Base-by-base conservation (phyloP, 306 rosid genomes). In the Vicia faba region DNA sequence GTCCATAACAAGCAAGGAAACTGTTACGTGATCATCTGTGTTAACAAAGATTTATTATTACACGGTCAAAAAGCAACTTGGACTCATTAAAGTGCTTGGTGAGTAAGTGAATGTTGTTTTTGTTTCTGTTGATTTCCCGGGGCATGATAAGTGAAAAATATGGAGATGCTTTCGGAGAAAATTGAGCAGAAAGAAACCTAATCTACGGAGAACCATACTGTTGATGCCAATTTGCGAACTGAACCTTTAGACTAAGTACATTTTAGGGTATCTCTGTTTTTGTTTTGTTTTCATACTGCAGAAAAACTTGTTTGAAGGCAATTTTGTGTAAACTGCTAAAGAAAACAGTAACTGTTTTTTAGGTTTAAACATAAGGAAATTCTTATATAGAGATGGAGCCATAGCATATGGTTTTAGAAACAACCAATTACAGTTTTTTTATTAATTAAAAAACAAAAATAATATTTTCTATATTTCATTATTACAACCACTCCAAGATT, bases 1-100 rank as follows among this genome's bases (percentile, higher is more conserved):
- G 19, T 78, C 68, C 36, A 69, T 61, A 48, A 12, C 61, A 39
- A 72, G 66, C 65, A 65, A 61, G 70, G 54, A 67, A 45, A 64
- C 76, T 41, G 76, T 72, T 48, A 56, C 13, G 61, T 31, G 48
- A 68, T 50, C 76, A 45, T 43, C 31, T n/a, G 25, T 66, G 64
- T 28, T 41, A 60, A 40, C 48, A 40, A 23, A 55, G 59, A 40
- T 11, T 5, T 74, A 70, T 71, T 55, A 16, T 66, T 39, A 4
- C 25, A 49, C 43, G 33, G 44, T 49, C 46, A 39, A 13, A 78
- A 29, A 46, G 25, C 66, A 73, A 62, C 43, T 64, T 64, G 77
- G 54, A 68, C 26, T 69, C 67, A 19, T 41, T 19, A 54, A 19
- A 57, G 49, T 55, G 39, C 10, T 50, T 41, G 28, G 16, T 29